A percentile compares a stretch with the other conserved stretches of the same genome.
phyloP scores from a whole-genome alignment of 192 early-diverging fungal genomes.

The Obelidium mucronatum region DNA sequence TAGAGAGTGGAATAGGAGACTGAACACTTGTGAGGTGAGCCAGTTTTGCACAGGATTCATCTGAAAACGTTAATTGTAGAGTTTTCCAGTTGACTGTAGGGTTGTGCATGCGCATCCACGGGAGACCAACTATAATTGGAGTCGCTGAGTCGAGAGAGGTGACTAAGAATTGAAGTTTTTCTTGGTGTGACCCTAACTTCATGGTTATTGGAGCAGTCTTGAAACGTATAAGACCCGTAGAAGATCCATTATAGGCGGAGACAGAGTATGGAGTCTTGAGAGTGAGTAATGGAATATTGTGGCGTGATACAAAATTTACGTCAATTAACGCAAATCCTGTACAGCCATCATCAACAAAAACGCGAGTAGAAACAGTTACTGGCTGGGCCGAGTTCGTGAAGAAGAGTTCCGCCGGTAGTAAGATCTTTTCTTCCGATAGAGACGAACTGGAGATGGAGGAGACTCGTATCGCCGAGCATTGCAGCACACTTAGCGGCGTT shows the following conservation, averaged over 20 bases:
- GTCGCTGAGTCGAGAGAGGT: background rate
- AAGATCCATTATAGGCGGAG: background rate
- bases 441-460: too few relatives aligned
- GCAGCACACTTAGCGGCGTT: too few relatives aligned
- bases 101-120: background rate
- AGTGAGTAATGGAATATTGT: background rate
- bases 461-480: too few relatives aligned
- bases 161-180: background rate
- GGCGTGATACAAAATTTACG: background rate
- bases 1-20: too few relatives aligned
- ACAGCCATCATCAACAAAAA: slow-evolving; percentile 1
- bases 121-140: background rate
- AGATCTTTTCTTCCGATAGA: too few relatives aligned
- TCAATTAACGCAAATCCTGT: background rate
- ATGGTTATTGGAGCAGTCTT: background rate
- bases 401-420: too few relatives aligned
- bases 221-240: background rate
- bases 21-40: too few relatives aligned
- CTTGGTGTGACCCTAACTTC: background rate
- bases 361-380: background rate
- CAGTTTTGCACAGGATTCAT: too few relatives aligned
- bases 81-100: background rate
- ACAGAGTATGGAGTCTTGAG: background rate
- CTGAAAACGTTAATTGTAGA: too few relatives aligned
- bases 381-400: too few relatives aligned